Evolutionary conservation across 2,329 filamentous ascomycete species (phyloP).

Genomic region (Coniochaeta sp.): DNA sequence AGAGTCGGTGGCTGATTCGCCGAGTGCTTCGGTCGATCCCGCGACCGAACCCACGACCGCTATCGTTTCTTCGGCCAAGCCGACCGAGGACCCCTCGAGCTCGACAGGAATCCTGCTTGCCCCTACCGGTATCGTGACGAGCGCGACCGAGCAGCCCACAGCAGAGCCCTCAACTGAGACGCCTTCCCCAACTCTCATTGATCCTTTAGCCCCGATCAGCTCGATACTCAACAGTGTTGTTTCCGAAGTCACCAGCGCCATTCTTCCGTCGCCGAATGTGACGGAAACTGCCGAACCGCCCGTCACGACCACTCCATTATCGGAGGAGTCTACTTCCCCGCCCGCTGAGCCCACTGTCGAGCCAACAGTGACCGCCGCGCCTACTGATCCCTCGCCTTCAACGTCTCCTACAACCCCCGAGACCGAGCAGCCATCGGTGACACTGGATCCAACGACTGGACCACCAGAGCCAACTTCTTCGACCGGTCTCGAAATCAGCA

Average conservation of each 20-base stretch:
- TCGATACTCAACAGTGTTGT: constrained; percentile 13
- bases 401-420: background rate
- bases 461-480: background rate
- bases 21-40: too few relatives aligned
- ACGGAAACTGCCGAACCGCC: constrained; percentile 8
- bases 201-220: constrained; percentile 4
- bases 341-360: background rate
- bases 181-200: background rate
- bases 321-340: background rate
- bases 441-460: background rate
- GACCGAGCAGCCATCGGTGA: background rate
- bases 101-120: too few relatives aligned
- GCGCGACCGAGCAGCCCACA: too few relatives aligned
- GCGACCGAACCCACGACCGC: too few relatives aligned
- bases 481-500: background rate
- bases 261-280: constrained; percentile 9
- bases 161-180: constrained; percentile 7
- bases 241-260: constrained; percentile 9
- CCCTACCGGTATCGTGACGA: too few relatives aligned
- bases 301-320: background rate
- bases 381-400: background rate
- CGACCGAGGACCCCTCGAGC: too few relatives aligned
- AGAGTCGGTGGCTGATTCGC: too few relatives aligned
- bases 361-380: background rate
- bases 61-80: too few relatives aligned